phyloP scores from a whole-genome alignment of 257 asterid genomes.

The Solanum phureja region DNA sequence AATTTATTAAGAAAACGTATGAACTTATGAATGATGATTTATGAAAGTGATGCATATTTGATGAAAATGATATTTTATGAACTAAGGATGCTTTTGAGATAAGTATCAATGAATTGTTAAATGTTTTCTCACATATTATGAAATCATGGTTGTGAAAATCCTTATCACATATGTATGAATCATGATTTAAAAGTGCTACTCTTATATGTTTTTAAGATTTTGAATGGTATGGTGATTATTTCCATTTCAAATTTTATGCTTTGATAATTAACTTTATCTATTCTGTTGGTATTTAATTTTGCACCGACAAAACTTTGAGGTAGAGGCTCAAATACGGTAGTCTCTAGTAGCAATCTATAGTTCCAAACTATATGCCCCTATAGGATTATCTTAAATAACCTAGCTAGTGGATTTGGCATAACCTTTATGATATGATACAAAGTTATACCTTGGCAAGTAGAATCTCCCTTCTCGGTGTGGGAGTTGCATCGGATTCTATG shows the following conservation, averaged over 20 bases:
- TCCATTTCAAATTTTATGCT: too few relatives aligned
- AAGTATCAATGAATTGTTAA: too few relatives aligned
- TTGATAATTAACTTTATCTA: background rate
- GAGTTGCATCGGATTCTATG: too few relatives aligned
- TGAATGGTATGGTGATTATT: background rate
- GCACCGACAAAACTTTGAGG: background rate
- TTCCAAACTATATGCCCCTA: background rate
- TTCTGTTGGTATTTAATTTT: background rate
- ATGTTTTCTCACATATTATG: too few relatives aligned
- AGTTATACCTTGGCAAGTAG: too few relatives aligned
- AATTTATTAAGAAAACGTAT: too few relatives aligned
- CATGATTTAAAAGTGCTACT: background rate
- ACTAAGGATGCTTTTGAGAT: too few relatives aligned
- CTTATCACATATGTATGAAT: background rate
- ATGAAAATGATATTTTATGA: background rate
- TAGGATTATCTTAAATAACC: too few relatives aligned
- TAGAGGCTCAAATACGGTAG: background rate
- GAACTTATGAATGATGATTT: background rate
- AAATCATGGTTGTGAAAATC: background rate
- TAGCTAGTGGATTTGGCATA: too few relatives aligned
- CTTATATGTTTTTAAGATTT: background rate
- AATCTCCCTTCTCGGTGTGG: too few relatives aligned
- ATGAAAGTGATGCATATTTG: background rate
- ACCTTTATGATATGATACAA: too few relatives aligned
- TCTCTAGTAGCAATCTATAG: background rate